phyloP scores from a whole-genome alignment of 2,329 filamentous ascomycete species.

The Alternaria conjuncta region DNA sequence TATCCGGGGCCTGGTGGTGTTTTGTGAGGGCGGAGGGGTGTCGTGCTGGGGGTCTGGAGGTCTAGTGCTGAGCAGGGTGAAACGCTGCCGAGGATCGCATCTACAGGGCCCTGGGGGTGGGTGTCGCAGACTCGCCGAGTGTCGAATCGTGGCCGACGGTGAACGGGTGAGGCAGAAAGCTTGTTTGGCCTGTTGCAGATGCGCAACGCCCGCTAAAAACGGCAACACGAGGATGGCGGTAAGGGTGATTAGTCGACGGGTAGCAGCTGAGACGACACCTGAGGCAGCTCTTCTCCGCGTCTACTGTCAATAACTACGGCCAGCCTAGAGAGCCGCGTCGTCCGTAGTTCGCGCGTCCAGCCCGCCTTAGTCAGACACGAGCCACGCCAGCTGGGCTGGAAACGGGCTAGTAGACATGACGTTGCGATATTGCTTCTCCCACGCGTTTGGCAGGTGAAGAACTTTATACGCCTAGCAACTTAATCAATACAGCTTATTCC shows the following conservation, averaged over 20 bases:
- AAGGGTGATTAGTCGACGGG: background rate
- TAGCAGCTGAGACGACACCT: slow-evolving; percentile 1
- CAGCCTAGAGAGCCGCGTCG: slow-evolving; percentile 3
- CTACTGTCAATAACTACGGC: background rate
- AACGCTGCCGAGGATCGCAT: slow-evolving; percentile 36
- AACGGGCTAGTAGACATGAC: slow-evolving; percentile 9
- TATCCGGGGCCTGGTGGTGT: slow-evolving; percentile 24
- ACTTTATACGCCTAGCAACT: background rate
- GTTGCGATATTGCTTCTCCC: background rate
- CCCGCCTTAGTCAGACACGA: background rate
- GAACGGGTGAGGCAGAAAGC: slow-evolving; percentile 27
- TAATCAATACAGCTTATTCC: background rate
- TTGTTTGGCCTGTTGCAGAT: slow-evolving; percentile 24
- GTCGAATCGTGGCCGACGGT: slow-evolving; percentile 24
- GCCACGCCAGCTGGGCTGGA: background rate
- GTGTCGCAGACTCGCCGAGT: slow-evolving; percentile 39
- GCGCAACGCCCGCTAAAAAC: slow-evolving; percentile 6
- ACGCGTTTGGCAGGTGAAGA: background rate
- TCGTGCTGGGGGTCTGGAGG: slow-evolving; percentile 13
- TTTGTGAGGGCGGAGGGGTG: slow-evolving; percentile 26
- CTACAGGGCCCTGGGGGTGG: slow-evolving; percentile 23
- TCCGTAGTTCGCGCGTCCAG: slow-evolving; percentile 15
- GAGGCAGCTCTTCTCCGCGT: background rate
- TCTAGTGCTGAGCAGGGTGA: slow-evolving; percentile 31
- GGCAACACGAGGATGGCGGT: slow-evolving; percentile 2